These are phyloP conservation scores for Oryza glumipatula DNA, from an alignment of 176 grass and related monocot species.

Conservation along the genomic window DNA sequence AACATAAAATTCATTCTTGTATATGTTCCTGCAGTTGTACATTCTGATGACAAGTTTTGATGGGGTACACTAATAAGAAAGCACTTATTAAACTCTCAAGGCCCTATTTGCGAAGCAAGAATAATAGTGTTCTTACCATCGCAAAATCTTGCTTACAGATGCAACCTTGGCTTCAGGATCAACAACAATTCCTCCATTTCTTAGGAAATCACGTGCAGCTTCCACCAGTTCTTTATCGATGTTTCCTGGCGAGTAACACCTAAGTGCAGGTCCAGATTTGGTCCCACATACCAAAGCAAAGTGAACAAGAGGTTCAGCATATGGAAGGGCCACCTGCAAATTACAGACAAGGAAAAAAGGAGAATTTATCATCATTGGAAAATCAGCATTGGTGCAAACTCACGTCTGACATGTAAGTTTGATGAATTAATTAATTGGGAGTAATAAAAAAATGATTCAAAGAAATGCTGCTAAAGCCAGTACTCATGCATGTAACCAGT, in stretches of 20 bases:
- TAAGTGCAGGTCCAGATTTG: constrained; percentile 81
- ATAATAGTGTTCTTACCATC: constrained; percentile 66
- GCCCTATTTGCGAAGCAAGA: constrained; percentile 9
- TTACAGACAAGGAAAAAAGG: constrained; percentile 35
- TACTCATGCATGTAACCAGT: not conserved
- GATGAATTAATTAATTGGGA: constrained; percentile 30
- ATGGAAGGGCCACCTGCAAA: constrained; percentile 77
- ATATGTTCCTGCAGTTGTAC: not conserved
- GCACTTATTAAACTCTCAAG: not conserved
- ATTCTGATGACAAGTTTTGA: not conserved
- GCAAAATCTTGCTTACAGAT: constrained; percentile 78
- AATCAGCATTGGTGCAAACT: not conserved
- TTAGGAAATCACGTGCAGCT: constrained; percentile 76
- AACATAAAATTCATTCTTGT: not conserved
- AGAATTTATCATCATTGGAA: constrained; percentile 14
- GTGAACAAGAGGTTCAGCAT: constrained; percentile 92
- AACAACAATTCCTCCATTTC: constrained; percentile 77
- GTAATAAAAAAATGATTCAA: not conserved
- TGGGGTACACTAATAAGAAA: constrained; percentile 1
- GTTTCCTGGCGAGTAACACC: constrained; percentile 91
- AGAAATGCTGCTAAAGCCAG: not conserved
- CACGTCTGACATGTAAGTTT: not conserved
- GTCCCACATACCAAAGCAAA: constrained; percentile 95
- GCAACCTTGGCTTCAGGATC: constrained; percentile 69
- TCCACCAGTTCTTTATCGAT: constrained; percentile 94